Conservation (phyloP, 441 rosid genomes). For the Rhodomyrtus psidioides region DNA sequence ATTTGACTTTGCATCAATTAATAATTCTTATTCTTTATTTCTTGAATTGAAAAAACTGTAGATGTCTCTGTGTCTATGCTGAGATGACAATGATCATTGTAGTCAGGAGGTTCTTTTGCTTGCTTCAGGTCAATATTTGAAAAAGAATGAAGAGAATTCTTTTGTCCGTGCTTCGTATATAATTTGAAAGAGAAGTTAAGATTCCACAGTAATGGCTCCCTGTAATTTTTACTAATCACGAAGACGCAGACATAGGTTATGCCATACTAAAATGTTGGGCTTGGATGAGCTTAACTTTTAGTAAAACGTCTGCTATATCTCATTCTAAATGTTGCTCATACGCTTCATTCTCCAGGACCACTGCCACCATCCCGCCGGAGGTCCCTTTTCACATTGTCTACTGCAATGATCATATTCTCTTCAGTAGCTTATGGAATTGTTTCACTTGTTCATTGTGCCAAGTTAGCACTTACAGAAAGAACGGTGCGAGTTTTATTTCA, state of each 20-base stretch:
- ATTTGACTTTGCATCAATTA: not conserved
- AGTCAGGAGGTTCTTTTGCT: not conserved
- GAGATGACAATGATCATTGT: not conserved
- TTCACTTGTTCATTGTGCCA: slow-evolving; percentile 44
- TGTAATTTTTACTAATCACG: not conserved
- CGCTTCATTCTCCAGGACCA: slow-evolving; percentile 40
- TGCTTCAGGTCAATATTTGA: not conserved
- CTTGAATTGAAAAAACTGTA: not conserved
- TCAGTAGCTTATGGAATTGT: slow-evolving; percentile 62
- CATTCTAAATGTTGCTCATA: not conserved
- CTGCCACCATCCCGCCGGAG: slow-evolving; percentile 73
- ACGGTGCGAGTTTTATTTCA: slow-evolving; percentile 31
- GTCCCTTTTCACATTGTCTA: slow-evolving; percentile 76
- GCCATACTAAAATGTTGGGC: not conserved
- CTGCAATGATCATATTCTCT: slow-evolving; percentile 84
- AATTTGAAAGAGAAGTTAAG: not conserved
- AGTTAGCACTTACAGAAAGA: slow-evolving; percentile 47
- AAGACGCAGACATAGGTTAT: not conserved
- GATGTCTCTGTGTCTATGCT: not conserved
- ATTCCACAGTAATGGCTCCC: not conserved
- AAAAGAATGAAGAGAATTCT: not conserved
- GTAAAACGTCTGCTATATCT: not conserved
- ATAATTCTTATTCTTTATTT: not conserved
- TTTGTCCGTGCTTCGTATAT: not conserved
- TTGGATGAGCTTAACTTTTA: not conserved